Evolutionary conservation across 2,329 filamentous ascomycete species (phyloP).

Genomic region (Sporothrix pallida): DNA sequence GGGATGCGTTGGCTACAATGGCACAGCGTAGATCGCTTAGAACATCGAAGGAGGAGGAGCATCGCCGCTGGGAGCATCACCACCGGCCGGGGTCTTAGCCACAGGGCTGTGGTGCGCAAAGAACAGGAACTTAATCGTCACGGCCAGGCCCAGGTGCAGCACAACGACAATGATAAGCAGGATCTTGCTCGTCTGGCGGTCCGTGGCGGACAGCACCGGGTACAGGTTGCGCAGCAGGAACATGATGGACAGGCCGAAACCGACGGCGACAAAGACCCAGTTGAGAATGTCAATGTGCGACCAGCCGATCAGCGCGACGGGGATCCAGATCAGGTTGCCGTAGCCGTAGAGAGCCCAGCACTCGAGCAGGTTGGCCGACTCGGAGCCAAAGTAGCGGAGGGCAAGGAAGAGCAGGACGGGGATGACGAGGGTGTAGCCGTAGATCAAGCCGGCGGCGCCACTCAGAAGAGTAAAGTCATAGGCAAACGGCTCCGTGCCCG

Average conservation of each 20-base stretch:
- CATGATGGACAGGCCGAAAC: conserved; percentile 79
- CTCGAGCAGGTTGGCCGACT: conserved; percentile 90
- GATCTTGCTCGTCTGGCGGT: conserved; percentile 87
- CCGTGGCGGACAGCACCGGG: conserved; percentile 90
- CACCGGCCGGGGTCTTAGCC: conserved; percentile 28
- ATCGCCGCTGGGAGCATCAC: conserved; percentile 24
- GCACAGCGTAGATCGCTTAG: not conserved
- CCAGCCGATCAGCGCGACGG: conserved; percentile 90
- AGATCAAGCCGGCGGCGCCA: conserved; percentile 88
- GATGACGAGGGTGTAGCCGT: conserved; percentile 90
- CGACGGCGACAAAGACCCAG: conserved; percentile 89
- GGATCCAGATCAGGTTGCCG: conserved; percentile 96
- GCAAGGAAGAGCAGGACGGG: conserved; percentile 85
- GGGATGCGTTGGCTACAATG: not conserved
- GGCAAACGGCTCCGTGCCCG: conserved; percentile 73
- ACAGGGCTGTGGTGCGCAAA: conserved; percentile 78
- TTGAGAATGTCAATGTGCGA: conserved; percentile 85
- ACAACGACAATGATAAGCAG: conserved; percentile 82
- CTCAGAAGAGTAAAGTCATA: conserved; percentile 92
- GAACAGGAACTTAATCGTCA: conserved; percentile 96
- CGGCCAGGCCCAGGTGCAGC: conserved; percentile 85
- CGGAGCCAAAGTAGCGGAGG: conserved; percentile 93
- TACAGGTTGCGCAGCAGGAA: conserved; percentile 88
- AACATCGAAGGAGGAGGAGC: conserved; percentile 39
- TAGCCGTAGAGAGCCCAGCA: conserved; percentile 97